These are phyloP conservation scores for Fagus sylvatica DNA, from an alignment of 306 rosid species.

Conservation along the genomic window DNA sequence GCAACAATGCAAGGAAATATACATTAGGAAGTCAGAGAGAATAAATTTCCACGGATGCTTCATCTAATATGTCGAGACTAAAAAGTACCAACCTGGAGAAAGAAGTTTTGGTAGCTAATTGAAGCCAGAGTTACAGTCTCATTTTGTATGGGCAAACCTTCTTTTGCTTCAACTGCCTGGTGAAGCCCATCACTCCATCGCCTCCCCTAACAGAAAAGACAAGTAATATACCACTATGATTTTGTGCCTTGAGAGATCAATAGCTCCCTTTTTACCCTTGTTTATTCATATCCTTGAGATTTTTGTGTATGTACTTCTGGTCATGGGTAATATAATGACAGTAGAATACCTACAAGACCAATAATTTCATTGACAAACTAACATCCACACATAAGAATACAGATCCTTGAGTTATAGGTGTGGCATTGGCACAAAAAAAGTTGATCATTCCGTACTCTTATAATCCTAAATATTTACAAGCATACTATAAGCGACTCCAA, in stretches of 20 bases:
- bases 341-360: neutral
- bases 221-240: slow-evolving; percentile 8
- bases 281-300: neutral
- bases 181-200: slow-evolving; percentile 99
- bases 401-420: neutral
- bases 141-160: slow-evolving; percentile 90
- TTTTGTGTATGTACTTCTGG: neutral
- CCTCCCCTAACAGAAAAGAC: slow-evolving; percentile 67
- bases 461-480: slow-evolving; percentile 4
- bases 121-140: slow-evolving; percentile 97
- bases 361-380: neutral
- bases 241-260: slow-evolving; percentile 25
- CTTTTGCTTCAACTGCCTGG: slow-evolving; percentile 99
- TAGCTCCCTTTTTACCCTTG: slow-evolving; percentile 1
- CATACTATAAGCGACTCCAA: slow-evolving; percentile 1
- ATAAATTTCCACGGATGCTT: slow-evolving; percentile 23
- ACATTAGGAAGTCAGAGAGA: slow-evolving; percentile 17
- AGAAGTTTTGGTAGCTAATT: slow-evolving; percentile 96
- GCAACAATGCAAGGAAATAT: slow-evolving; percentile 35
- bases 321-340: neutral
- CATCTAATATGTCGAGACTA: slow-evolving; percentile 18
- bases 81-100: slow-evolving; percentile 79
- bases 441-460: neutral
- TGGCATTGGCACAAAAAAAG: slow-evolving; percentile 3
- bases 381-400: neutral